Evolutionary conservation across 495 filamentous ascomycete genomes (phyloP).

Genomic region (Aspergillus haitiensis): DNA sequence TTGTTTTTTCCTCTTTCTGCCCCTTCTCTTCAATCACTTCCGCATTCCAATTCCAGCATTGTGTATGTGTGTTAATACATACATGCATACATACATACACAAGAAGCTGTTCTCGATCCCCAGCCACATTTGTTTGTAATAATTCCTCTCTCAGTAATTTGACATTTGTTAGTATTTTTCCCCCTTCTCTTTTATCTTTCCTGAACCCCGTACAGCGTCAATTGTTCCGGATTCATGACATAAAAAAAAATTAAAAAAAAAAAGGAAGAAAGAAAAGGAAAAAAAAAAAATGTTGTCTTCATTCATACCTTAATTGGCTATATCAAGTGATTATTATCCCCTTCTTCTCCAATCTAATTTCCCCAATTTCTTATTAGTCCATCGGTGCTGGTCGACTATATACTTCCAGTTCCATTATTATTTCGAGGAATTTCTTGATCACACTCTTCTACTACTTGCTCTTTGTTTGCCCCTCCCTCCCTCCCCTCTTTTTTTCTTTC

Average conservation of each 20-base stretch:
- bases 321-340: slow-evolving; percentile 13
- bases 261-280: background rate
- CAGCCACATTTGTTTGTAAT: background rate
- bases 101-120: slow-evolving; percentile 1
- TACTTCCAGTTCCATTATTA: background rate
- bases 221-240: background rate
- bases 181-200: background rate
- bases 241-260: background rate
- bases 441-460: background rate
- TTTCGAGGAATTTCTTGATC: no score
- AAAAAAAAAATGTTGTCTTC: slow-evolving; percentile 14
- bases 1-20: background rate
- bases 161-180: no score
- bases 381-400: slow-evolving; percentile 5
- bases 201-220: background rate
- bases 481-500: background rate
- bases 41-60: background rate
- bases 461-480: background rate
- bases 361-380: background rate
- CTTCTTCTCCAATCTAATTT: slow-evolving; percentile 13
- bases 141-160: background rate
- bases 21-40: slow-evolving; percentile 1
- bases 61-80: no score
- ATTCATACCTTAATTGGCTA: slow-evolving; percentile 18
- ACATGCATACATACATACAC: no score